phyloP scores from a whole-genome alignment of 306 rosid genomes.

The Lathyrus sativus region DNA sequence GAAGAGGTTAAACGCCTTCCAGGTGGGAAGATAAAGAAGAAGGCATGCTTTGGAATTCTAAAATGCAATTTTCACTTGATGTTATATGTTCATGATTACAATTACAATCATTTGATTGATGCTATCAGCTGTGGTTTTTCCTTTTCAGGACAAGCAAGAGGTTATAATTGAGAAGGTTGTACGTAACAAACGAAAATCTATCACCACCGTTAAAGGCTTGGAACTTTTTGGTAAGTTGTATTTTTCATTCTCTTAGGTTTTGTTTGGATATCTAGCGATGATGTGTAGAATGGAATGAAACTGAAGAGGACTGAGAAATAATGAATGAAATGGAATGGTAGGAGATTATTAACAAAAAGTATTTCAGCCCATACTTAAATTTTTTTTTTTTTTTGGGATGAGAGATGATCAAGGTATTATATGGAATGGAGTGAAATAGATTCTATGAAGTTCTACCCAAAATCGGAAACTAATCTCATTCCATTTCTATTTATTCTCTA shows the following conservation, averaged over 20 bases:
- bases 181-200: slow-evolving; percentile 91
- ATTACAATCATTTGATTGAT: slow-evolving; percentile 24
- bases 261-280: slow-evolving; percentile 14
- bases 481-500: background rate
- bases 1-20: slow-evolving; percentile 97
- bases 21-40: slow-evolving; percentile 99
- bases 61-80: background rate
- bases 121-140: slow-evolving; percentile 8
- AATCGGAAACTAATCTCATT: background rate
- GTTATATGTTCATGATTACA: background rate
- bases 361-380: background rate
- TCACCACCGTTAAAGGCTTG: slow-evolving; percentile 94
- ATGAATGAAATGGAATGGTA: background rate
- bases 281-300: background rate
- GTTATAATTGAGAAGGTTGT: slow-evolving; percentile 86
- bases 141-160: slow-evolving; percentile 85
- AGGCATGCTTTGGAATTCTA: slow-evolving; percentile 48
- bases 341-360: background rate
- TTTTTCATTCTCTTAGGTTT: slow-evolving; percentile 9
- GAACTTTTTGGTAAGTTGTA: slow-evolving; percentile 86
- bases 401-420: background rate
- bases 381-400: background rate
- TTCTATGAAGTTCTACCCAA: background rate
- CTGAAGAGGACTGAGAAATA: background rate
- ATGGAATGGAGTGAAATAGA: background rate